phyloP scores from a whole-genome alignment of 768 basidiomycete species.

The Brasilioporus rufonigricans region DNA sequence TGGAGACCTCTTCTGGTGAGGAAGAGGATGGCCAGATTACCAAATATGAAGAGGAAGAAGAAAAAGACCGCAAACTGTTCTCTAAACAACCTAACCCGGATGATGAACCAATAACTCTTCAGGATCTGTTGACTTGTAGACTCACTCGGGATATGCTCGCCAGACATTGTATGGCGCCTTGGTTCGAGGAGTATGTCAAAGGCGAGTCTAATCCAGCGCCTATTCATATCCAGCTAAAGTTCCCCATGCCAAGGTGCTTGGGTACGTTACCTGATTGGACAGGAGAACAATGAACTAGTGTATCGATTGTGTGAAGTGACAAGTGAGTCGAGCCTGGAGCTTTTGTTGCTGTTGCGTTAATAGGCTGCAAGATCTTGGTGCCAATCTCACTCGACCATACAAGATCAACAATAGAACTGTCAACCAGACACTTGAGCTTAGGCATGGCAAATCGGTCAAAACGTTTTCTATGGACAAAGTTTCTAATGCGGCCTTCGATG shows the following conservation, averaged over 20 bases:
- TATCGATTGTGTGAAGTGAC: slow-evolving; percentile 83
- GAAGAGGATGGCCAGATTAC: slow-evolving; percentile 78
- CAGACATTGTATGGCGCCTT: slow-evolving; percentile 69
- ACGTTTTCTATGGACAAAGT: slow-evolving; percentile 81
- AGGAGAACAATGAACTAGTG: slow-evolving; percentile 52
- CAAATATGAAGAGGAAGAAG: slow-evolving; percentile 72
- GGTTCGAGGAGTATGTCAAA: slow-evolving; percentile 82
- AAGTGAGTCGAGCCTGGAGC: slow-evolving; percentile 47
- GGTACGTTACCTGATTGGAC: slow-evolving; percentile 81
- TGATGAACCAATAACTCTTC: slow-evolving; percentile 49
- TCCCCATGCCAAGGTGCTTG: slow-evolving; percentile 57
- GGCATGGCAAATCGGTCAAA: slow-evolving; percentile 66
- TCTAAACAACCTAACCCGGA: slow-evolving; percentile 41
- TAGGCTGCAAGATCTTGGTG: slow-evolving; percentile 45
- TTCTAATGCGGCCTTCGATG: slow-evolving; percentile 66
- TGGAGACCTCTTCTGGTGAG: slow-evolving; percentile 78
- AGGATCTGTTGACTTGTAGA: slow-evolving; percentile 59
- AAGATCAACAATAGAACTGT: slow-evolving; percentile 62
- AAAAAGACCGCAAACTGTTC: slow-evolving; percentile 52
- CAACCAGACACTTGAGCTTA: slow-evolving; percentile 69
- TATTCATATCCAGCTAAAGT: slow-evolving; percentile 7
- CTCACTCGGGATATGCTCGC: slow-evolving; percentile 71
- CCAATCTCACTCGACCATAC: slow-evolving; percentile 62
- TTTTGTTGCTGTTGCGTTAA: slow-evolving; percentile 1
- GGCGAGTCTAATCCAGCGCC: slow-evolving; percentile 42